phyloP scores from a whole-genome alignment of 352 stramenopile species.

The Phytophthora pistaciae region DNA sequence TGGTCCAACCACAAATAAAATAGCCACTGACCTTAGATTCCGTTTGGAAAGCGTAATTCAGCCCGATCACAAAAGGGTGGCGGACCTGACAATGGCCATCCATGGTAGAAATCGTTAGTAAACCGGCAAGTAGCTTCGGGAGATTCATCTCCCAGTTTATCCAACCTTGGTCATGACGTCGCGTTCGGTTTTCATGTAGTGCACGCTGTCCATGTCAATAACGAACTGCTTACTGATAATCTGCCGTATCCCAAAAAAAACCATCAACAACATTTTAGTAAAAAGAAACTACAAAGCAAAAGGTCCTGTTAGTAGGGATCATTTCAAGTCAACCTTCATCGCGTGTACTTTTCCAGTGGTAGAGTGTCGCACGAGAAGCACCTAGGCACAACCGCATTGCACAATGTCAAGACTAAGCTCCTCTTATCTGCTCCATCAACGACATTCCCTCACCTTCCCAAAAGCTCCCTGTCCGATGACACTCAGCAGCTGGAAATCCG shows the following conservation, averaged over 20 bases:
- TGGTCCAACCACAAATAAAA: neutral
- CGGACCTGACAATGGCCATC: conserved; percentile 53
- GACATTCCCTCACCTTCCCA: conserved; percentile 46
- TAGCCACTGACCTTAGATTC: conserved; percentile 70
- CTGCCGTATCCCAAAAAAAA: conserved; percentile 33
- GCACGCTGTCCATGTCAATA: conserved; percentile 80
- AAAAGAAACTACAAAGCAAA: neutral
- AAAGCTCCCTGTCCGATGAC: conserved; percentile 95
- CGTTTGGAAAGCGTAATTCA: conserved; percentile 85
- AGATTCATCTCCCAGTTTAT: neutral
- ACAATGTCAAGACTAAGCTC: neutral
- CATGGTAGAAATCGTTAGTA: neutral
- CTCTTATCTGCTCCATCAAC: neutral
- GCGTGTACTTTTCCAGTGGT: conserved; percentile 69
- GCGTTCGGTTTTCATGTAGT: conserved; percentile 86
- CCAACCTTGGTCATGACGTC: conserved; percentile 87
- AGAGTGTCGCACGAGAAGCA: conserved; percentile 78
- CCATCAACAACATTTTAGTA: neutral
- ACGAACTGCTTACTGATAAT: conserved; percentile 89
- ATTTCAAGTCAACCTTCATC: conserved; percentile 70
- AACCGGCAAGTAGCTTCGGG: neutral
- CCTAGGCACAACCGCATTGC: conserved; percentile 34
- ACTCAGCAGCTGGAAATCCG: conserved; percentile 97
- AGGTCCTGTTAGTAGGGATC: neutral
- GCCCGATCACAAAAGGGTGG: conserved; percentile 84